Conservation (phyloP, 2,329 filamentous ascomycete genomes). For the Exophiala dermatitidis region DNA sequence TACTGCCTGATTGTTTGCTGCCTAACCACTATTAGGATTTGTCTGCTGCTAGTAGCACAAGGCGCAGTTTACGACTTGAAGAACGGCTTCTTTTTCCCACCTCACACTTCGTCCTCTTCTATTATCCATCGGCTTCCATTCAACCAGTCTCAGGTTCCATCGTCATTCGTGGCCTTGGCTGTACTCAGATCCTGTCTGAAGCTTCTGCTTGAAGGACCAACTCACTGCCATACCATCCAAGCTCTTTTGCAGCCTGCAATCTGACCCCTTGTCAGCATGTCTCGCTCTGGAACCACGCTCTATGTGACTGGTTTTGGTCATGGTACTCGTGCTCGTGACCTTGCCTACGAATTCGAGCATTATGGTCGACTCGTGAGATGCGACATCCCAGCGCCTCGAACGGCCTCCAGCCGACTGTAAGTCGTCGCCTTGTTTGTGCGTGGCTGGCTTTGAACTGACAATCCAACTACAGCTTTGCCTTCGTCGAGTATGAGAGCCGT, state of each 20-base stretch:
- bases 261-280: slow-evolving; percentile 13
- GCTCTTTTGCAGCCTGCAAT: slow-evolving; percentile 7
- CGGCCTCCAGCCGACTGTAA: slow-evolving; percentile 89
- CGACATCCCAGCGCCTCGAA: slow-evolving; percentile 93
- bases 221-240: neutral
- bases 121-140: slow-evolving; percentile 5
- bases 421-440: slow-evolving; percentile 41
- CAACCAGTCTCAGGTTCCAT: slow-evolving; percentile 4
- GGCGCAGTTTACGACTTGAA: neutral
- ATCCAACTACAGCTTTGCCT: slow-evolving; percentile 64
- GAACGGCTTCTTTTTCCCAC: neutral
- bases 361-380: slow-evolving; percentile 97
- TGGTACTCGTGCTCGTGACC: slow-evolving; percentile 95
- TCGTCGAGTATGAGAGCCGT: slow-evolving; percentile 97
- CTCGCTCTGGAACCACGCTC: slow-evolving; percentile 75
- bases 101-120: neutral
- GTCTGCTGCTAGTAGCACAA: too few species aligned
- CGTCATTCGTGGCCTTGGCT: slow-evolving; percentile 3
- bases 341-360: slow-evolving; percentile 99
- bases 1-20: neutral
- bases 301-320: slow-evolving; percentile 99
- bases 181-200: neutral
- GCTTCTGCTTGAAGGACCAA: neutral
- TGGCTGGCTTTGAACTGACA: slow-evolving; percentile 28
- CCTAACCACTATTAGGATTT: neutral